phyloP scores from a whole-genome alignment of 345 rosid species.

The Camelina laxa region DNA sequence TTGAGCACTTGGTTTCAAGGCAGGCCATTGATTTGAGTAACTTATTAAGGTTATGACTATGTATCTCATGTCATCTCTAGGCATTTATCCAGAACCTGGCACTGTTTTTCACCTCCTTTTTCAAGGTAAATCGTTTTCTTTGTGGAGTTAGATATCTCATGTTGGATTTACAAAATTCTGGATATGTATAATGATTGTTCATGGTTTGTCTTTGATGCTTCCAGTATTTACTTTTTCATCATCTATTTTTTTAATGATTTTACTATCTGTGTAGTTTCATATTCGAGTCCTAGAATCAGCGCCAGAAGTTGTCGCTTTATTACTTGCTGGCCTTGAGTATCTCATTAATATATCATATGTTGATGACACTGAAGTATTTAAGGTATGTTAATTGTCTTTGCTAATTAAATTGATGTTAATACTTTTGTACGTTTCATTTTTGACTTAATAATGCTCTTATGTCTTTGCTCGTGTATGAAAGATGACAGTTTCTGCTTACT shows the following conservation, averaged over 20 bases:
- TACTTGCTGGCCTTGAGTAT: slow-evolving; percentile 89
- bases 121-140: slow-evolving; percentile 60
- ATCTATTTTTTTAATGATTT: slow-evolving; percentile 1
- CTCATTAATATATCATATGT: slow-evolving; percentile 89
- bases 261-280: slow-evolving; percentile 62
- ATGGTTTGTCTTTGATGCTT: slow-evolving; percentile 10
- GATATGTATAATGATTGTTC: slow-evolving; percentile 14
- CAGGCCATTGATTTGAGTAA: slow-evolving; percentile 3
- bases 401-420: slow-evolving; percentile 2
- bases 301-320: slow-evolving; percentile 65
- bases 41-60: slow-evolving; percentile 2
- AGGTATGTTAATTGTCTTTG: slow-evolving; percentile 56
- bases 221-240: slow-evolving; percentile 1
- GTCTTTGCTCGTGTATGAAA: slow-evolving; percentile 20
- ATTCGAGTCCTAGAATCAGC: slow-evolving; percentile 78
- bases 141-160: slow-evolving; percentile 18
- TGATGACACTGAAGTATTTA: slow-evolving; percentile 98
- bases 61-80: slow-evolving; percentile 50
- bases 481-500: slow-evolving; percentile 23
- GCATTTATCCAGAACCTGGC: slow-evolving; percentile 99
- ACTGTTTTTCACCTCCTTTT: slow-evolving; percentile 94
- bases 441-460: background rate
- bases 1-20: slow-evolving; percentile 7
- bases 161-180: background rate
- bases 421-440: slow-evolving; percentile 1